These are phyloP conservation scores for Lobulomyces angularis DNA, from an alignment of 192 early-diverging fungal species.

Conservation along the genomic window DNA sequence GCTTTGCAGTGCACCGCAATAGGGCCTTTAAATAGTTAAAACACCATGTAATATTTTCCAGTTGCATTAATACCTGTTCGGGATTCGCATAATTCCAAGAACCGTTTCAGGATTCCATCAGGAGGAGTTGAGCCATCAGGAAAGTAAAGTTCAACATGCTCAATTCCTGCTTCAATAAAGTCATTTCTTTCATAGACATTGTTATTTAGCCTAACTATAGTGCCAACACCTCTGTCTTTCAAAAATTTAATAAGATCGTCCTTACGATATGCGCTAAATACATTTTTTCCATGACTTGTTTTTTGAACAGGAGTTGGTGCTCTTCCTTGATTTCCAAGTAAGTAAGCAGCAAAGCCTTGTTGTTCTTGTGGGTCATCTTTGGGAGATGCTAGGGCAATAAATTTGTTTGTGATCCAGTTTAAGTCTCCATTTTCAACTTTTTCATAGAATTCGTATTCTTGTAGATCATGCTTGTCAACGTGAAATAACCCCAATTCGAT, in stretches of 20 bases:
- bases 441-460: slow-evolving; percentile 65
- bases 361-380: slow-evolving; percentile 30
- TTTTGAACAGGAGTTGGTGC: background rate
- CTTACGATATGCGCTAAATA: slow-evolving; percentile 25
- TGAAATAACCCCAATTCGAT: slow-evolving; percentile 44
- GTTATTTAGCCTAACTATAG: slow-evolving; percentile 54
- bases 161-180: slow-evolving; percentile 42
- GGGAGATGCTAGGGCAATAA: slow-evolving; percentile 57
- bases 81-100: slow-evolving; percentile 53
- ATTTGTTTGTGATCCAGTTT: slow-evolving; percentile 61
- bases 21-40: slow-evolving; percentile 14
- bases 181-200: slow-evolving; percentile 45
- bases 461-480: slow-evolving; percentile 42
- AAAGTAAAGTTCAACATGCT: slow-evolving; percentile 55
- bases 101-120: slow-evolving; percentile 44
- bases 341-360: background rate
- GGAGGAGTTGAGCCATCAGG: slow-evolving; percentile 59
- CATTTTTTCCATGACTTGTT: slow-evolving; percentile 4
- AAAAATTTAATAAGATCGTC: slow-evolving; percentile 43
- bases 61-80: slow-evolving; percentile 16
- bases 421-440: slow-evolving; percentile 56
- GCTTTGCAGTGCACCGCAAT: slow-evolving; percentile 55
- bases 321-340: background rate
- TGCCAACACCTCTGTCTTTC: slow-evolving; percentile 24
- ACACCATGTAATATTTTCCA: slow-evolving; percentile 10